Conservation (phyloP, 176 grass and related monocot species). For the Aegilops longissima region DNA sequence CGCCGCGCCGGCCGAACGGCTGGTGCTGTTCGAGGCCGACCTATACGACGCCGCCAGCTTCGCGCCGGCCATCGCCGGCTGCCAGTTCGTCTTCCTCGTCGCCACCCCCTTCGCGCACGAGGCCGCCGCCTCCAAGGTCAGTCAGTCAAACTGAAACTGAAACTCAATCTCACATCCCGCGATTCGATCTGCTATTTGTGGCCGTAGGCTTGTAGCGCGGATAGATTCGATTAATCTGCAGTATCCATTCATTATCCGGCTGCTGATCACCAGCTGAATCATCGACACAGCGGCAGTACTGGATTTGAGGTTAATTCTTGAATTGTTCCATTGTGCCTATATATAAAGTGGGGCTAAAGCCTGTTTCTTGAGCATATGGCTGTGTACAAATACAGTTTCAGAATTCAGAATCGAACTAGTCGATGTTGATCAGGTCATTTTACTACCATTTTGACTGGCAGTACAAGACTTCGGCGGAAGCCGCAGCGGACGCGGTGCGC, state of each 20-base stretch:
- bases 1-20: constrained; percentile 24
- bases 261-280: too few species aligned
- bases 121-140: constrained; percentile 43
- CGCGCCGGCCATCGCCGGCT: constrained; percentile 52
- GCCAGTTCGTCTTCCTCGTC: constrained; percentile 65
- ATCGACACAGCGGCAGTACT: too few species aligned
- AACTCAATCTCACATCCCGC: too few species aligned
- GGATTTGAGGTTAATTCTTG: too few species aligned
- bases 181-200: neutral
- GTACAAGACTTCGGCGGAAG: constrained; percentile 53
- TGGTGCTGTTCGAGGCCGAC: constrained; percentile 58
- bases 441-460: neutral
- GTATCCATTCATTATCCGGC: too few species aligned
- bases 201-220: too few species aligned
- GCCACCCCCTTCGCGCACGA: constrained; percentile 40
- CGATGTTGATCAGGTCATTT: neutral
- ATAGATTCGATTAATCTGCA: neutral
- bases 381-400: neutral
- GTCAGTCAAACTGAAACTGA: neutral
- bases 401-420: neutral
- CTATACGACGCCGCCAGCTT: constrained; percentile 53
- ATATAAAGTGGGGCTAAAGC: too few species aligned
- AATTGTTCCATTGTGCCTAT: too few species aligned
- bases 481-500: constrained; percentile 7
- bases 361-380: neutral